Percentiles rank a stretch among this genome's conserved stretches.
These are phyloP conservation scores for Grifola frondosa DNA, from an alignment of 1,284 basidiomycete genomes.

Conservation along the genomic window DNA sequence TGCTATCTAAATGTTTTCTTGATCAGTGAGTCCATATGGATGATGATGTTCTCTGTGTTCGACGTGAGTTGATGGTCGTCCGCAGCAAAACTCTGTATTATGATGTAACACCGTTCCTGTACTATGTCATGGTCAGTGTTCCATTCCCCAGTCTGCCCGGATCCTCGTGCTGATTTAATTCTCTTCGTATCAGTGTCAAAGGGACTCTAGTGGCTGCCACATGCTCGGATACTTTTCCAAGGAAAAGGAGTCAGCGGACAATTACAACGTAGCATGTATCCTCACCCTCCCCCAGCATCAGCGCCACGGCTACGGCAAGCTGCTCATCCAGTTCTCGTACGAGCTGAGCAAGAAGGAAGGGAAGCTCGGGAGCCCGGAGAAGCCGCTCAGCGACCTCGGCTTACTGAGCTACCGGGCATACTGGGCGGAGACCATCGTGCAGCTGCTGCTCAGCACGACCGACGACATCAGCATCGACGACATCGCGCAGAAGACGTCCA, in stretches of 20 bases:
- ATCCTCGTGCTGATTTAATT: conserved; percentile 15
- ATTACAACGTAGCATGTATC: conserved; percentile 99
- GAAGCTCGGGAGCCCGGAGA: conserved; percentile 96
- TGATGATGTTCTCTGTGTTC: conserved; percentile 4
- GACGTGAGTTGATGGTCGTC: conserved; percentile 25
- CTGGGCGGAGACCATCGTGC: conserved; percentile 97
- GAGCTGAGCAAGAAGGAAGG: conserved; percentile 96
- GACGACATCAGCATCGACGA: conserved; percentile 94
- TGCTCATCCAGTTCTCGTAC: conserved; percentile 98
- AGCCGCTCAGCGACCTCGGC: conserved; percentile 94
- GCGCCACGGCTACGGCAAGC: conserved; percentile 91
- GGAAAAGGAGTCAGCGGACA: conserved; percentile 97
- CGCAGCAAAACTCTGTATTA: conserved; percentile 96
- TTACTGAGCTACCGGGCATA: conserved; percentile 93
- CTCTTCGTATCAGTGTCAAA: conserved; percentile 56
- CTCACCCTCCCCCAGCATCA: conserved; percentile 97
- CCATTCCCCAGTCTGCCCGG: conserved; percentile 5
- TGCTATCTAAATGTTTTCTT: conserved; percentile 97
- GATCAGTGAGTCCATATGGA: conserved; percentile 74
- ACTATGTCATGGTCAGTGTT: conserved; percentile 95
- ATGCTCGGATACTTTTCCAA: conserved; percentile 99
- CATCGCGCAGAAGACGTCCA: conserved; percentile 95
- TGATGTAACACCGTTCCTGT: conserved; percentile 99
- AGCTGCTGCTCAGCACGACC: conserved; percentile 73
- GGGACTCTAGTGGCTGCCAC: conserved; percentile 91